Conservation (phyloP, 495 filamentous ascomycete species). For the Trichoderma gamsii region DNA sequence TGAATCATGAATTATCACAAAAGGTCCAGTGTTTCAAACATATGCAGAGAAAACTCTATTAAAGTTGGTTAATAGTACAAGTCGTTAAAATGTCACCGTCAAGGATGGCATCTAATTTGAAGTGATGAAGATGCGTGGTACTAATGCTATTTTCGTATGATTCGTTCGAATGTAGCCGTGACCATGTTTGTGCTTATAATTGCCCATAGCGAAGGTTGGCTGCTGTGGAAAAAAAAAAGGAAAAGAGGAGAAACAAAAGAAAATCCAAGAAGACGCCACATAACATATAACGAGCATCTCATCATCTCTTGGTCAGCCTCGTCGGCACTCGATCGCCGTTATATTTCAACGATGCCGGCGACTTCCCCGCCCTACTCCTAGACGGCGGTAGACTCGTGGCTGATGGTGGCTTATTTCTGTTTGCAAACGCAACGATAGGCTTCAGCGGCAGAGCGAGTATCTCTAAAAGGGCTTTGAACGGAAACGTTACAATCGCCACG, state of each 20-base stretch:
- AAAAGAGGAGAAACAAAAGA: too few relatives aligned
- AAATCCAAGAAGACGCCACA: background rate
- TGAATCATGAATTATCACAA: background rate
- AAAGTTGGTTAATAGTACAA: background rate
- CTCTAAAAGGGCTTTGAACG: slow-evolving; percentile 19
- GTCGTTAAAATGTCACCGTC: too few relatives aligned
- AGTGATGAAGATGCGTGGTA: background rate
- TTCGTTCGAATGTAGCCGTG: background rate
- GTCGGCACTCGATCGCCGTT: slow-evolving; percentile 25
- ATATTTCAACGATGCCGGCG: slow-evolving; percentile 16
- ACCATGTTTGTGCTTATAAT: background rate
- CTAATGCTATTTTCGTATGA: background rate
- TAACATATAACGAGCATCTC: background rate
- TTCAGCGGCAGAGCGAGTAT: slow-evolving; percentile 19
- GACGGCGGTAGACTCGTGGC: slow-evolving; percentile 19
- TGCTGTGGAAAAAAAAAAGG: too few relatives aligned
- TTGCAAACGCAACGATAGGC: slow-evolving; percentile 18
- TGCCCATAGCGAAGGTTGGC: background rate
- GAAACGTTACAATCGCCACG: slow-evolving; percentile 9
- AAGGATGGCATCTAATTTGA: background rate
- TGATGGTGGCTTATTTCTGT: slow-evolving; percentile 19
- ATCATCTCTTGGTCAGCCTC: slow-evolving; percentile 24
- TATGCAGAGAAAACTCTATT: background rate
- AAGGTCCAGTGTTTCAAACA: background rate
- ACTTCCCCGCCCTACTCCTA: slow-evolving; percentile 21